Percentiles rank a stretch among this genome's conserved stretches.
Evolutionary conservation across 176 grass and related monocot species (phyloP).

Genomic region (Oryza glaberrima): DNA sequence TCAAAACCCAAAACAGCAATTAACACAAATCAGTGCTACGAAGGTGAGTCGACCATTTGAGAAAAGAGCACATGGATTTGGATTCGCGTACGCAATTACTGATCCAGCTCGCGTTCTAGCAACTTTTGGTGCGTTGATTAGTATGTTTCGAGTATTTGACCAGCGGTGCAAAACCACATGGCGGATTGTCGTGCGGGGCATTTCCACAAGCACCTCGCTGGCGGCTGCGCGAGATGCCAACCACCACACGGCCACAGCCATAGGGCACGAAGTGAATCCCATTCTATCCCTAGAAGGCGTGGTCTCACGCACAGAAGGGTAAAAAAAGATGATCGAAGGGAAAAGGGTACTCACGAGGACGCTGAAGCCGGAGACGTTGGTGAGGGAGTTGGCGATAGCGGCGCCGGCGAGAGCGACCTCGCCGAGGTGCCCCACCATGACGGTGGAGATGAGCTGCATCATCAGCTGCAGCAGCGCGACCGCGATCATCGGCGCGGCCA

Average conservation of each 20-base stretch:
- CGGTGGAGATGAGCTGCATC: constrained; percentile 72
- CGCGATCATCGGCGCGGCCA: constrained; percentile 67
- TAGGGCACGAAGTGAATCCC: neutral
- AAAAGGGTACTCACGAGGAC: constrained; percentile 54
- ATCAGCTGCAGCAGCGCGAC: constrained; percentile 60
- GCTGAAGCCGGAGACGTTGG: constrained; percentile 76
- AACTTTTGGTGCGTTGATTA: neutral
- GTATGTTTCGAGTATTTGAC: neutral
- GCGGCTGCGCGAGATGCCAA: neutral
- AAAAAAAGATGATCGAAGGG: no score
- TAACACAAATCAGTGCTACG: neutral
- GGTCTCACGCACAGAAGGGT: neutral
- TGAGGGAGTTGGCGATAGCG: constrained; percentile 73
- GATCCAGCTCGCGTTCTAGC: neutral
- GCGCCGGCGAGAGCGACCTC: constrained; percentile 64
- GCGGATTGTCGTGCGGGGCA: neutral
- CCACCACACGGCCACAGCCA: neutral
- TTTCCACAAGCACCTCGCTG: constrained; percentile 8
- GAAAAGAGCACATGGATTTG: neutral
- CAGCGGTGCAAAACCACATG: neutral
- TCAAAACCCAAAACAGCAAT: neutral
- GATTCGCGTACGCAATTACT: no score
- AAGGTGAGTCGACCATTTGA: neutral
- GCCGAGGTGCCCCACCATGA: constrained; percentile 76
- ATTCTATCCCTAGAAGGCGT: neutral